These are phyloP conservation scores for Pichia sp. DNA, from an alignment of 1,139 yeast species.

Conservation along the genomic window DNA sequence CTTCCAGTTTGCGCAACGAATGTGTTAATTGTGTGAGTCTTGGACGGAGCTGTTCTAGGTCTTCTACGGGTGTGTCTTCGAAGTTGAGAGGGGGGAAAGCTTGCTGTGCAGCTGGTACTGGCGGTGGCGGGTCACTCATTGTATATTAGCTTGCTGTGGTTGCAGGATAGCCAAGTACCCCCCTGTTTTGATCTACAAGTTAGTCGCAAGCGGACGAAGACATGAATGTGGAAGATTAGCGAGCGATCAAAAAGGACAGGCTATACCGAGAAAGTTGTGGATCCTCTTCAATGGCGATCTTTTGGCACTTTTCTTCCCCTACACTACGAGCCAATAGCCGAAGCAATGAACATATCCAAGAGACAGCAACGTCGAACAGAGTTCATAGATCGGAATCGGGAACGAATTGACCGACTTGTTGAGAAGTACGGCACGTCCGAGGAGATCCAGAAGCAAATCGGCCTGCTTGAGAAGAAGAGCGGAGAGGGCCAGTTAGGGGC, in stretches of 20 bases:
- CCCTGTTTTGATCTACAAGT: too few relatives aligned
- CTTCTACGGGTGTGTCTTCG: slow-evolving; percentile 9
- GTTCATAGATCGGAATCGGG: not conserved
- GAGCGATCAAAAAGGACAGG: not conserved
- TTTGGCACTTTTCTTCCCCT: too few relatives aligned
- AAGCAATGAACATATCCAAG: not conserved
- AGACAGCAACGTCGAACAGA: slow-evolving; percentile 4
- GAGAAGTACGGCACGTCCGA: slow-evolving; percentile 4
- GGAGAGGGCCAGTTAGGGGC: not conserved
- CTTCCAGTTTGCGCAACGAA: slow-evolving; percentile 42
- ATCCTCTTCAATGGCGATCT: too few relatives aligned
- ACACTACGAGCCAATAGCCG: too few relatives aligned
- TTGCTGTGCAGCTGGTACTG: not conserved
- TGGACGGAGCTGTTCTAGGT: slow-evolving; percentile 53
- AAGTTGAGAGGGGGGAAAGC: slow-evolving; percentile 3
- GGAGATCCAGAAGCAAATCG: slow-evolving; percentile 1
- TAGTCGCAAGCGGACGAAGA: not conserved
- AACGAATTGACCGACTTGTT: slow-evolving; percentile 3
- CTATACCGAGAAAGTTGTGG: too few relatives aligned
- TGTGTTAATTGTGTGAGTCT: slow-evolving; percentile 52
- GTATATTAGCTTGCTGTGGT: not conserved
- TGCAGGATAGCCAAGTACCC: too few relatives aligned
- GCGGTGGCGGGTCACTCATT: not conserved
- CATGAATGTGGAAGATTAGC: not conserved
- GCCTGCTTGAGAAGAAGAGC: not conserved